Evolutionary conservation across 2,329 filamentous ascomycete species (phyloP).

Genomic region (Colletotrichum spinosum): DNA sequence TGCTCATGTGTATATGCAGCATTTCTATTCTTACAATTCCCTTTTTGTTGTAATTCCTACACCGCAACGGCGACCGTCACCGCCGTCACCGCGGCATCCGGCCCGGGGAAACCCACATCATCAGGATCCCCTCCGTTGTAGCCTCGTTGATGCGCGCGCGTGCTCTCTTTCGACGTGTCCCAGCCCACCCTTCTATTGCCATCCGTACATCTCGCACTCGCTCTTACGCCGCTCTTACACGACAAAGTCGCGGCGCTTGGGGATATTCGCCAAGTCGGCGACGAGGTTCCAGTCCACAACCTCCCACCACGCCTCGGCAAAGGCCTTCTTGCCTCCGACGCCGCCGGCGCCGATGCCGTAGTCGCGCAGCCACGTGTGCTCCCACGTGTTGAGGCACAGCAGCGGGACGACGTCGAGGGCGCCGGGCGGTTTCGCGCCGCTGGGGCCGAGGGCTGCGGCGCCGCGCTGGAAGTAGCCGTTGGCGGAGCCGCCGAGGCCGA

Average conservation of each 20-base stretch:
- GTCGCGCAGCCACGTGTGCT: constrained; percentile 91
- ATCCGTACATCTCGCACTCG: too few species aligned
- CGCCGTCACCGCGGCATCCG: background rate
- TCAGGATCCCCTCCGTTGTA: background rate
- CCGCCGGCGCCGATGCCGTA: constrained; percentile 72
- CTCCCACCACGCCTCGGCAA: constrained; percentile 87
- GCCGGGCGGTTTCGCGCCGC: constrained; percentile 66
- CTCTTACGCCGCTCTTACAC: constrained; percentile 6
- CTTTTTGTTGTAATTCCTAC: constrained; percentile 33
- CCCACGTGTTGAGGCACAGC: constrained; percentile 95
- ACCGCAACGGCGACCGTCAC: background rate
- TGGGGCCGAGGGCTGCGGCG: constrained; percentile 39
- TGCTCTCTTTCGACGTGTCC: background rate
- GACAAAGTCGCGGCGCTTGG: constrained; percentile 21
- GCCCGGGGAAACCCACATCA: background rate
- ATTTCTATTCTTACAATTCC: constrained; percentile 35
- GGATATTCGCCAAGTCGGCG: constrained; percentile 46
- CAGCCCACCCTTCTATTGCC: background rate
- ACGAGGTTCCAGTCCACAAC: constrained; percentile 87
- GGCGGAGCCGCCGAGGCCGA: constrained; percentile 53
- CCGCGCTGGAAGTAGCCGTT: constrained; percentile 54
- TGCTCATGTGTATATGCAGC: constrained; percentile 32
- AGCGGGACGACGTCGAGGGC: constrained; percentile 79
- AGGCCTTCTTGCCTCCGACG: constrained; percentile 79
- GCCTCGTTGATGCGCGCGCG: background rate